Evolutionary conservation across 148 eudicot genomes (phyloP), one percentile per base, ranked within the genome.

Genomic region (Camellia lanceoleosa): DNA sequence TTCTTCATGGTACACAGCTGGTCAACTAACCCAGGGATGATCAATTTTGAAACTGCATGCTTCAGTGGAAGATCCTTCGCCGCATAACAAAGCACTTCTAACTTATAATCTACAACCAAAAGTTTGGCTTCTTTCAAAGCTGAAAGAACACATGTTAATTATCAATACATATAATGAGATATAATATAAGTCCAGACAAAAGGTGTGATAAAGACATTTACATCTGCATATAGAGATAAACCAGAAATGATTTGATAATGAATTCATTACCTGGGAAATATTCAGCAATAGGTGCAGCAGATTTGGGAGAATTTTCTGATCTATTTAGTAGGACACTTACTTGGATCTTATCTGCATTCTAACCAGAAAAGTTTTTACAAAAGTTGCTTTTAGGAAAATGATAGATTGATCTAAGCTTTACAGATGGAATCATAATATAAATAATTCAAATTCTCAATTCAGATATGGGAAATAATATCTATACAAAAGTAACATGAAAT

Each of bases 301-400:
- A 82, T 88, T 88, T 84, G 18, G 80, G 58, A 76, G 90, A 79
- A 65, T 76, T 87, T n/a, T 54, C 88, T 38, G 97, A 88, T 80
- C 87, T 91, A 80, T 90, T 88, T 44, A 83, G 78, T 77, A 92
- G 78, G 81, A 88, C 78, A 82, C 83, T 88, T 77, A 91, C 94
- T 82, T 87, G 89, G 78, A 96, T 90, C 83, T 81, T 87, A 87
- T 92, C 97, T 92, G 97, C 98, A 94, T 87, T 86, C 99, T 96
- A 88, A 80, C 84, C 76, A 89, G 62, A 86, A 8, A 78, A 82
- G 78, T 78, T 58, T 73, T 69, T 73, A 70, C 18, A 62, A 43
- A 58, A 75, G 20, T 52, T 56, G 59, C 6, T 49, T 49, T 51
- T 8, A 18, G 43, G 68, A 2, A n/a, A n/a, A 69, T 19, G 38